phyloP scores from a whole-genome alignment of 2,329 filamentous ascomycete species.

The Drechslerella coelobrocha region DNA sequence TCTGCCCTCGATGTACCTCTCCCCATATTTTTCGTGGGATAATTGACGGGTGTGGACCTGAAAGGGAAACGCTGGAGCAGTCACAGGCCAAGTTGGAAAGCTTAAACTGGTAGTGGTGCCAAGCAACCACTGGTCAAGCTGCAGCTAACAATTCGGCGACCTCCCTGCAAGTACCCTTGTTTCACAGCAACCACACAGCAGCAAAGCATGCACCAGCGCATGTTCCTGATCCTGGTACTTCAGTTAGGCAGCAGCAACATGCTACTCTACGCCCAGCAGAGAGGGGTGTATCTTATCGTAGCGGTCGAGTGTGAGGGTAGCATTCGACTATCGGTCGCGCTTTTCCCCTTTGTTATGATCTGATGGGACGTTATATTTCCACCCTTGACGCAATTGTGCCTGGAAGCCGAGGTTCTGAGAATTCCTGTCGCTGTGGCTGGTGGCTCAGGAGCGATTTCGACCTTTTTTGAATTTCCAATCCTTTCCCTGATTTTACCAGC shows the following conservation, averaged over 20 bases:
- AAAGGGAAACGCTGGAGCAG: not conserved
- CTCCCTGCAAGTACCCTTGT: conserved; percentile 49
- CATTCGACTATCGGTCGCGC: conserved; percentile 41
- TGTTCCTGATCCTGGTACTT: conserved; percentile 49
- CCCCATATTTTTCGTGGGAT: no score
- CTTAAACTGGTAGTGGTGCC: conserved; percentile 40
- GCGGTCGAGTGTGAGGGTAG: conserved; percentile 46
- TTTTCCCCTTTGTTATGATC: not conserved
- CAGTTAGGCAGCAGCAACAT: conserved; percentile 50
- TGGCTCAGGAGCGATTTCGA: conserved; percentile 1
- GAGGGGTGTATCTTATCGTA: conserved; percentile 44
- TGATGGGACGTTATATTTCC: conserved; percentile 6
- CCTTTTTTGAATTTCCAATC: not conserved
- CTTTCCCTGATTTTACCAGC: no score
- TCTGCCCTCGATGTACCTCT: no score
- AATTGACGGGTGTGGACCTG: no score
- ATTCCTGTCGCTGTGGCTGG: conserved; percentile 27
- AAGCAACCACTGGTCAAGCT: conserved; percentile 30
- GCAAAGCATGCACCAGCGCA: conserved; percentile 45
- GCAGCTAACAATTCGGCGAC: conserved; percentile 46
- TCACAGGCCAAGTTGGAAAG: conserved; percentile 20
- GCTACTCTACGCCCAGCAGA: conserved; percentile 26
- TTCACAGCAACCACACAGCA: conserved; percentile 48
- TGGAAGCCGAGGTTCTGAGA: conserved; percentile 37
- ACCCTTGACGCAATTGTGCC: conserved; percentile 46